Evolutionary conservation across 163 green algal species (phyloP).

Genomic region (Trebouxiophyceae sp.): DNA sequence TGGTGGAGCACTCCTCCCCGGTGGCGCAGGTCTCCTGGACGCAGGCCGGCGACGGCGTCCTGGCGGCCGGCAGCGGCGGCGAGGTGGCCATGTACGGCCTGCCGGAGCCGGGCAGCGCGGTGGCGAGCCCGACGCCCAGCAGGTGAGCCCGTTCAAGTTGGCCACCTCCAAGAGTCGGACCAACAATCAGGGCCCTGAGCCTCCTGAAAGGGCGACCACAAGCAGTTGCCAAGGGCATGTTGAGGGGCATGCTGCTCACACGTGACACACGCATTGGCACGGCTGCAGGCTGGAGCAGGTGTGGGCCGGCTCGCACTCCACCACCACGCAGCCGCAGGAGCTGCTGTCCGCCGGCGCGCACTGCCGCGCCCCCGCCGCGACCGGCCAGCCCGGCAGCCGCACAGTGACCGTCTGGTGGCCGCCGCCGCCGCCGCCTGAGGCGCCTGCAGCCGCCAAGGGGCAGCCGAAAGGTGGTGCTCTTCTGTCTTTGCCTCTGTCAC

Average conservation of each 20-base stretch:
- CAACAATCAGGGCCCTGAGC: no score
- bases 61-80: neutral
- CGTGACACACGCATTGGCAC: no score
- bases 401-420: slow-evolving; percentile 22
- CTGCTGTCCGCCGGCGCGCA: slow-evolving; percentile 17
- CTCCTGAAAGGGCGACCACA: no score
- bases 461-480: neutral
- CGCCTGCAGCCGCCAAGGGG: neutral
- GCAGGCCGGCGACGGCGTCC: neutral
- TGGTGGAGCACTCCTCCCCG: neutral
- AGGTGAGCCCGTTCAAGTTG: no score
- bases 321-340: slow-evolving; percentile 5
- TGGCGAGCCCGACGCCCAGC: no score
- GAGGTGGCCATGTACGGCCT: neutral
- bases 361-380: slow-evolving; percentile 13
- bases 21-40: neutral
- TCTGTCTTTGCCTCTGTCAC: no score
- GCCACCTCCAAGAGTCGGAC: no score
- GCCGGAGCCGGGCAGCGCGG: no score
- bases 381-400: slow-evolving; percentile 11
- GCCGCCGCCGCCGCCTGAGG: neutral
- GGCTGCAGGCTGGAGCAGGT: slow-evolving; percentile 8
- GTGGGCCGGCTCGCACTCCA: slow-evolving; percentile 9
- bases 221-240: no score
- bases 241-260: no score